Conservation (phyloP, 78 protist species). For the Tieghemostelium lacteum region DNA sequence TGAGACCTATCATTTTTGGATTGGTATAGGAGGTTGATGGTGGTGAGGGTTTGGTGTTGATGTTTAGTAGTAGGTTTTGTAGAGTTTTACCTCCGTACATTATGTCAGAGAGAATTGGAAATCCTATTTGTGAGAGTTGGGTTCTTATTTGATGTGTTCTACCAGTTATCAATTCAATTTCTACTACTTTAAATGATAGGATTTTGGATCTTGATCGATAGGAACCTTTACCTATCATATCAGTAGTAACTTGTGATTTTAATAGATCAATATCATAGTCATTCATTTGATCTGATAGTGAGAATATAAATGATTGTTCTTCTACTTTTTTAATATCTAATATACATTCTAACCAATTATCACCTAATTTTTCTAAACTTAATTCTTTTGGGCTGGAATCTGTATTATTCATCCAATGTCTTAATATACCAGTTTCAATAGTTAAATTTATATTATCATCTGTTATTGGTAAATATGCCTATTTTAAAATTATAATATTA, state of each 20-base stretch:
- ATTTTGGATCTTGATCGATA: neutral
- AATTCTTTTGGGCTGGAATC: slow-evolving; percentile 2
- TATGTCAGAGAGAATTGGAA: slow-evolving; percentile 37
- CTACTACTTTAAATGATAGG: neutral
- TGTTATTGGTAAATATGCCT: neutral
- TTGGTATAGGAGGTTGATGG: neutral
- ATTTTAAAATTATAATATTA: too few species aligned
- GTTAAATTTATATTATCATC: neutral
- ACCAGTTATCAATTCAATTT: slow-evolving; percentile 58
- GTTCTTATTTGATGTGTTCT: slow-evolving; percentile 70
- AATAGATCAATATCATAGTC: neutral
- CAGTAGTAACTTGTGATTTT: neutral
- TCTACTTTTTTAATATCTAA: slow-evolving; percentile 1
- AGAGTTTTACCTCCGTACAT: slow-evolving; percentile 57
- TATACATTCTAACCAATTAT: slow-evolving; percentile 43
- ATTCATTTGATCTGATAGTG: slow-evolving; percentile 6
- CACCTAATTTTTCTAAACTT: neutral
- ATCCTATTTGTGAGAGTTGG: slow-evolving; percentile 31
- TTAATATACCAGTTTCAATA: slow-evolving; percentile 8
- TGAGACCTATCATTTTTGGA: slow-evolving; percentile 52
- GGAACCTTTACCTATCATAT: slow-evolving; percentile 23
- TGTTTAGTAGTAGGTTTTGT: neutral
- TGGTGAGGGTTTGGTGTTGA: neutral
- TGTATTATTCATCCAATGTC: slow-evolving; percentile 31
- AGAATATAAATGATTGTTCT: neutral